Evolutionary conservation across 768 basidiomycete species (phyloP), one percentile per base, ranked within the genome.

Genomic region (Suillus bovinus): DNA sequence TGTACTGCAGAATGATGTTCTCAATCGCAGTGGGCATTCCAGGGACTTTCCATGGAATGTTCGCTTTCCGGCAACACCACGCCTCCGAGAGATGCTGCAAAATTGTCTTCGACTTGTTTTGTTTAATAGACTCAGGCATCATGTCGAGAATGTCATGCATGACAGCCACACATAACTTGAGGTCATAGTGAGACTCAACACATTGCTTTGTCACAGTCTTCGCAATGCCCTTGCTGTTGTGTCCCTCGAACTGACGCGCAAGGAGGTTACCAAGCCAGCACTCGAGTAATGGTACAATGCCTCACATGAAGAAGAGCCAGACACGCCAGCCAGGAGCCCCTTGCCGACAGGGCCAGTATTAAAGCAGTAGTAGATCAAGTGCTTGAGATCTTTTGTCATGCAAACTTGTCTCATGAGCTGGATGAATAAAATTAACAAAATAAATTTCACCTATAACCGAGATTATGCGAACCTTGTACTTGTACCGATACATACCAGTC

Each of bases 81-180:
- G 96, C 97, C 74, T 99, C 97, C 4, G 96, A 97, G 67, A 99
- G 78, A 74, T 99, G 97, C 74, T 99, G 97, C 72, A 99, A 72
- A 67, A 99, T 99, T 11, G 97, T 99, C 82, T 99, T 99, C n/a
- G 95, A 88, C 81, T 99, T 99, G 79, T 99, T 99, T 77, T 96
- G 94, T 78, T 96, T 96, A 81, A 99, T 96, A 2, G 93, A 94
- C 76, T 99, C 96, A 8, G 96, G 97, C 96, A 99, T 98, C 96
- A 99, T 98, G 80, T 99, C 96, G 68, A 99, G 81, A 68, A 99
- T 99, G 76, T 99, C 96, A 78, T 98, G 96, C 97, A 99, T 99
- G 69, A 99, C 96, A 52, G 96, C 96, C 0, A 97, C 97, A 59
- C 97, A 89, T 49, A 99, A 80, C 73, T 99, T 96, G 41, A 99